Base-by-base conservation (phyloP, 176 grass and related monocot genomes). In the Triticum dicoccoides region DNA sequence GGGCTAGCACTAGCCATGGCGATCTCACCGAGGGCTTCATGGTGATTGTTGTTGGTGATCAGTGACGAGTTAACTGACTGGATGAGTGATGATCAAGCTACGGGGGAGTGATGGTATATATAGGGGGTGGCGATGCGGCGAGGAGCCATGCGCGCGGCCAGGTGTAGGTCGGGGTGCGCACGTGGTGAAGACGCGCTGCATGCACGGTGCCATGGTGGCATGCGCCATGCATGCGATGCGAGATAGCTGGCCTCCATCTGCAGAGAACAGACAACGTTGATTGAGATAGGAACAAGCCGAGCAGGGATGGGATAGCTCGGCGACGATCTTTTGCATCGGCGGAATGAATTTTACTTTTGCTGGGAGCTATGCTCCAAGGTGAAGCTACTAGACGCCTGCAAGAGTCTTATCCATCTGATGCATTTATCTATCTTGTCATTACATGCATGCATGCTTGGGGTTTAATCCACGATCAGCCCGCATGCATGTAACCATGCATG, bases 91-190 rank as follows among this genome's bases (percentile, higher is more conserved):
- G 61, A 25, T 25, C 61, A 0, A 21, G 54, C 73, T 52, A 1
- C 0, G 5, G 47, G 64, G 2, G 5, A 33, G 54, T 5, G 33
- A 78, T 54, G 39, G 17, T 9, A 52, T 77, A 72, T 85, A 17
- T 77, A 85, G 76, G 0, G 35, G 65, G 71, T 45, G 58, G 73
- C 29, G 30, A 54, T 47, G 70, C 25, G 11, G 52, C 41, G 41
- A 85, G 76, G 2, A 20, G 58, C 72, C 92, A 92, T 87, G 89
- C 81, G 73, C 82, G 89, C 61, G 25, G 92, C 84, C 92, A 92
- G 85, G 89, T 92, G 92, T 81, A 85, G 80, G 73, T 7, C 79
- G 32, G 10, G 66, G 9, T 30, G 34, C 14, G 84, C 67, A 90
- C 89, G 89, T 90, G 89, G 89, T 18, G 75, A 23, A 42, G 39